Evolutionary conservation across 352 stramenopile species (phyloP).

Genomic region (Phytophthora pistaciae): DNA sequence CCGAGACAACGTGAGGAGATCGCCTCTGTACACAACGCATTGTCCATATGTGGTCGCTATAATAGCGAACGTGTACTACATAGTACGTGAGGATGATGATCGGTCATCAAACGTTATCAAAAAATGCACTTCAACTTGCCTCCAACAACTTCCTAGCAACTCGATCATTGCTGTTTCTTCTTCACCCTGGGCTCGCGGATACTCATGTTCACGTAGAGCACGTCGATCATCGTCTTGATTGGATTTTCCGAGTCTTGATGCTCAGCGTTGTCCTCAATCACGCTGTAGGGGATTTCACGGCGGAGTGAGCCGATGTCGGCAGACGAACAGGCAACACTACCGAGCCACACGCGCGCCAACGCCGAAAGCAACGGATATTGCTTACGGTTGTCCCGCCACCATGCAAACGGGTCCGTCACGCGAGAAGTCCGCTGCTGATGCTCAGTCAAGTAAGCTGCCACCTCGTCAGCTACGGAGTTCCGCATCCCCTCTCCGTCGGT

Average conservation of each 20-base stretch:
- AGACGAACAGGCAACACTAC: slow-evolving; percentile 10
- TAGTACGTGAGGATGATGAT: too few relatives aligned
- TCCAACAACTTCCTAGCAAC: not conserved
- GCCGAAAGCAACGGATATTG: slow-evolving; percentile 13
- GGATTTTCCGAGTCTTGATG: slow-evolving; percentile 6
- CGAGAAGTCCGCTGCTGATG: slow-evolving; percentile 1
- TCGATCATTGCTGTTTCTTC: slow-evolving; percentile 31
- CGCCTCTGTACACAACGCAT: too few relatives aligned
- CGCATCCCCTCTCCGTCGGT: slow-evolving; percentile 4
- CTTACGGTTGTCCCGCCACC: slow-evolving; percentile 11
- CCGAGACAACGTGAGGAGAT: too few relatives aligned
- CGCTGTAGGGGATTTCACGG: slow-evolving; percentile 9
- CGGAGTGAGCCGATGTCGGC: slow-evolving; percentile 10
- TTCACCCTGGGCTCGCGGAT: slow-evolving; percentile 41
- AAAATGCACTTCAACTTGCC: too few relatives aligned
- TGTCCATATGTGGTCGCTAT: too few relatives aligned
- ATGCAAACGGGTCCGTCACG: slow-evolving; percentile 13
- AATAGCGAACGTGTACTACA: too few relatives aligned
- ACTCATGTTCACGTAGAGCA: slow-evolving; percentile 18
- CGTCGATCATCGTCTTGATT: slow-evolving; percentile 9
- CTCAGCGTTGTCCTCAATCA: slow-evolving; percentile 9
- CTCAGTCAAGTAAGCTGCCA: slow-evolving; percentile 4
- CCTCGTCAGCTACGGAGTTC: slow-evolving; percentile 13
- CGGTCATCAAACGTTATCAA: too few relatives aligned
- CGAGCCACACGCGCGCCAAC: slow-evolving; percentile 20